Conservation (phyloP, 2,329 filamentous ascomycete species). For the Phyllosticta ampelicida region DNA sequence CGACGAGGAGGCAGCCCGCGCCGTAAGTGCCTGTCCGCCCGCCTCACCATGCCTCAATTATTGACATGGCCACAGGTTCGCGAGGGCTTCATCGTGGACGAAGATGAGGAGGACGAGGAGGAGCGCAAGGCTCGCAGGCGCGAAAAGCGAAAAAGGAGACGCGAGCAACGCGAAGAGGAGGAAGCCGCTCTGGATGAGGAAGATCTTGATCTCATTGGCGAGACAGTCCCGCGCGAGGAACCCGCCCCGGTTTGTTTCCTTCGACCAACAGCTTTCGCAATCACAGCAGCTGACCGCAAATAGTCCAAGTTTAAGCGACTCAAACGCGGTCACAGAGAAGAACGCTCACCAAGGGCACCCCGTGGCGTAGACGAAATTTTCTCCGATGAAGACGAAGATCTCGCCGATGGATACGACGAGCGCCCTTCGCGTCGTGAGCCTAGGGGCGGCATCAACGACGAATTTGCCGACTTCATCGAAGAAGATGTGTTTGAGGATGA, state of each 20-base stretch:
- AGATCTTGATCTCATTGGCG: slow-evolving; percentile 62
- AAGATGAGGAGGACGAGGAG: slow-evolving; percentile 66
- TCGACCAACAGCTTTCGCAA: background rate
- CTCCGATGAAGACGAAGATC: slow-evolving; percentile 82
- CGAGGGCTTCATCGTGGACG: slow-evolving; percentile 93
- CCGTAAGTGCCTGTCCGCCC: slow-evolving; percentile 14
- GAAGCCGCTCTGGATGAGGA: slow-evolving; percentile 84
- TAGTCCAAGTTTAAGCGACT: slow-evolving; percentile 92
- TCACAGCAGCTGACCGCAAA: slow-evolving; percentile 6
- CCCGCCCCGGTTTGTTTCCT: background rate
- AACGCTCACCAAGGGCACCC: slow-evolving; percentile 49
- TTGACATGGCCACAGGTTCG: slow-evolving; percentile 49
- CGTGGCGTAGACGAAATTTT: slow-evolving; percentile 87
- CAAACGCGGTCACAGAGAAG: slow-evolving; percentile 78
- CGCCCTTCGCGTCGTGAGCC: slow-evolving; percentile 14
- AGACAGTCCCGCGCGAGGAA: slow-evolving; percentile 6
- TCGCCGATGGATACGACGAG: slow-evolving; percentile 38
- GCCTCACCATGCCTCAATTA: slow-evolving; percentile 4
- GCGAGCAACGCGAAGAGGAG: slow-evolving; percentile 68
- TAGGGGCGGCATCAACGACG: slow-evolving; percentile 19
- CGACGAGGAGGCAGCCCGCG: slow-evolving; percentile 19
- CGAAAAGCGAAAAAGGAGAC: slow-evolving; percentile 66
- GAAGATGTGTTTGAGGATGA: slow-evolving; percentile 64
- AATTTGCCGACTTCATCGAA: slow-evolving; percentile 73
- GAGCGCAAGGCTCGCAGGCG: slow-evolving; percentile 46